Percentiles rank a stretch among this genome's conserved stretches.
phyloP scores from a whole-genome alignment of 306 rosid genomes.

The Vigna nakashimae region DNA sequence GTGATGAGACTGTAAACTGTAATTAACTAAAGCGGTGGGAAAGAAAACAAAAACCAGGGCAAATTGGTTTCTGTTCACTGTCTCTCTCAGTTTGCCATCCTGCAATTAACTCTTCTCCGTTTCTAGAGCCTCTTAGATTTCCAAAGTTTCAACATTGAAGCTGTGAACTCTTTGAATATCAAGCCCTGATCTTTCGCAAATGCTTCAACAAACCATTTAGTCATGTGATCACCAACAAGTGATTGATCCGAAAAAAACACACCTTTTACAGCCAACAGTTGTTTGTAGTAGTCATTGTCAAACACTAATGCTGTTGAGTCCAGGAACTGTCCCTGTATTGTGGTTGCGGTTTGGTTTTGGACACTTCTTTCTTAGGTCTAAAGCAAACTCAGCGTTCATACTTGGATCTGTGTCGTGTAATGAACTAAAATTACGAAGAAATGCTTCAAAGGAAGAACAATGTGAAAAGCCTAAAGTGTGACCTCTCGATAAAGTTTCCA shows the following conservation, averaged over 20 bases:
- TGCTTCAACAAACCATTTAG: constrained; percentile 71
- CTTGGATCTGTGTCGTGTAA: constrained; percentile 64
- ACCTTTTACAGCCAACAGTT: constrained; percentile 57
- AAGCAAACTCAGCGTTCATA: constrained; percentile 58
- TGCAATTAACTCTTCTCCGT: constrained; percentile 76
- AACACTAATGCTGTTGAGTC: constrained; percentile 77
- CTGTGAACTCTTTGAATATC: constrained; percentile 68
- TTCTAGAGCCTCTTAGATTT: constrained; percentile 54
- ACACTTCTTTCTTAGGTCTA: constrained; percentile 58
- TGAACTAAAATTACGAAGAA: constrained; percentile 59
- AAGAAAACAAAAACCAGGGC: constrained; percentile 25
- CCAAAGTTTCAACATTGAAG: constrained; percentile 79
- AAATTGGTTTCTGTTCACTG: constrained; percentile 18
- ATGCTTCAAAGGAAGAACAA: constrained; percentile 69
- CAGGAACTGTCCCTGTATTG: constrained; percentile 63
- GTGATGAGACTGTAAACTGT: constrained; percentile 20
- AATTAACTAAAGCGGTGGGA: constrained; percentile 28
- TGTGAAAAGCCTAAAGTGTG: constrained; percentile 87
- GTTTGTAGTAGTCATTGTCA: constrained; percentile 72
- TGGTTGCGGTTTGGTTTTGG: constrained; percentile 61
- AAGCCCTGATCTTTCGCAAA: constrained; percentile 64
- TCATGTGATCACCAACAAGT: constrained; percentile 63
- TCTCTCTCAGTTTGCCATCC: constrained; percentile 50
- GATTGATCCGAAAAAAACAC: constrained; percentile 78
- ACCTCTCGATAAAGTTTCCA: constrained; percentile 80